These are phyloP conservation scores for Colletotrichum sp. DNA, from an alignment of 2,329 filamentous ascomycete species.

Conservation along the genomic window DNA sequence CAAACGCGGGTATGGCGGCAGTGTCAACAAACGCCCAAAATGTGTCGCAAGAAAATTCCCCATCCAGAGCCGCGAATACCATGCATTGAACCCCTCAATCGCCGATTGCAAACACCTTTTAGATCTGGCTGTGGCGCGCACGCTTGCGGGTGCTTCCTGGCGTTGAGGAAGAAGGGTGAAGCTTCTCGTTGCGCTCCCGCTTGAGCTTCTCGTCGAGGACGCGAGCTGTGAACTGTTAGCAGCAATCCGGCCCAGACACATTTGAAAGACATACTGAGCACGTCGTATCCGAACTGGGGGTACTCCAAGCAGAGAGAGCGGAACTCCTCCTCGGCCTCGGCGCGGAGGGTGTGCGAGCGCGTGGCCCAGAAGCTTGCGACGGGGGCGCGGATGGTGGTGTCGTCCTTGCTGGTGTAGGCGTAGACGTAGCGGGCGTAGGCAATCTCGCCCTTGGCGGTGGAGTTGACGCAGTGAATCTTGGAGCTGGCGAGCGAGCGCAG, in stretches of 20 bases:
- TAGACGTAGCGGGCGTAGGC: slow-evolving; percentile 92
- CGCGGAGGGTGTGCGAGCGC: slow-evolving; percentile 77
- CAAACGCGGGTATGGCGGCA: neutral
- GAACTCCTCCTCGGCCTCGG: slow-evolving; percentile 89
- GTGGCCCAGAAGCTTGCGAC: slow-evolving; percentile 92
- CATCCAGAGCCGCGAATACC: neutral
- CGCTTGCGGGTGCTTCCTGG: slow-evolving; percentile 61
- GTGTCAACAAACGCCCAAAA: neutral
- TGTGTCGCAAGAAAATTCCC: neutral
- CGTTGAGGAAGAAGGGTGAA: slow-evolving; percentile 49
- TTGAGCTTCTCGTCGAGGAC: slow-evolving; percentile 72
- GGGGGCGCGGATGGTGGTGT: slow-evolving; percentile 77
- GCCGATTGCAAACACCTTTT: neutral
- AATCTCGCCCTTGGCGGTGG: slow-evolving; percentile 88
- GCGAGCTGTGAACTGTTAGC: slow-evolving; percentile 50
- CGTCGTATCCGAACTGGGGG: slow-evolving; percentile 92
- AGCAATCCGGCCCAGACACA: neutral
- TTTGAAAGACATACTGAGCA: slow-evolving; percentile 72
- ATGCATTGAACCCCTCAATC: neutral
- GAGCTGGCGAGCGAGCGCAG: slow-evolving; percentile 80
- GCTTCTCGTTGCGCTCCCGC: slow-evolving; percentile 65
- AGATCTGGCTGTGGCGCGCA: slow-evolving; percentile 51
- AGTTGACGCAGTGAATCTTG: slow-evolving; percentile 93
- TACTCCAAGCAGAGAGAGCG: slow-evolving; percentile 84
- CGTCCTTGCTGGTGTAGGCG: slow-evolving; percentile 72